phyloP scores from a whole-genome alignment of 2,329 filamentous ascomycete genomes.

The Aspergillus ruber region DNA sequence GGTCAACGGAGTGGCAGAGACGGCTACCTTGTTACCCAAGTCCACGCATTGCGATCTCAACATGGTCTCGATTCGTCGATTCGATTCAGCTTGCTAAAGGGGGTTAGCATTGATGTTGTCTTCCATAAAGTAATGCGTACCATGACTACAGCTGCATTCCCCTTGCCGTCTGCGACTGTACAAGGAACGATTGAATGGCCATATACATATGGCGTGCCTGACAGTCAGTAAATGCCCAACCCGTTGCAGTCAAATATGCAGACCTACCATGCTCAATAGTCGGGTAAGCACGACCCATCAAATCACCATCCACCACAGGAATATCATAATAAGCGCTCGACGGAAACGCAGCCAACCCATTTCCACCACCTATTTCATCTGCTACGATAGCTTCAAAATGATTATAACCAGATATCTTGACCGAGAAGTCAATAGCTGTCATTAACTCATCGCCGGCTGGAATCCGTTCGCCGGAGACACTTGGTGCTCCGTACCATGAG shows the following conservation, averaged over 20 bases:
- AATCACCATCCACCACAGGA: constrained; percentile 40
- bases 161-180: constrained; percentile 35
- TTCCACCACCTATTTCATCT: constrained; percentile 27
- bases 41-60: constrained; percentile 20
- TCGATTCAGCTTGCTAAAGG: constrained; percentile 16
- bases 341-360: constrained; percentile 29
- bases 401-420: constrained; percentile 20
- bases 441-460: constrained; percentile 5
- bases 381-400: constrained; percentile 28
- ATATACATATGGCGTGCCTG: constrained; percentile 40
- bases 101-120: too few species aligned
- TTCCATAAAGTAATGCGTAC: too few species aligned
- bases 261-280: constrained; percentile 13
- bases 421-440: constrained; percentile 7
- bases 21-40: constrained; percentile 17
- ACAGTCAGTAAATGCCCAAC: not conserved
- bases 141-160: constrained; percentile 29
- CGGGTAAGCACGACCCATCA: constrained; percentile 44
- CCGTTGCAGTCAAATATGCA: not conserved
- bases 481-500: constrained; percentile 39
- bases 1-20: constrained; percentile 14
- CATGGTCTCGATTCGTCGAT: constrained; percentile 18
- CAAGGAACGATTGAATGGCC: constrained; percentile 35
- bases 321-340: constrained; percentile 26
- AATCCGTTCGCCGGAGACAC: constrained; percentile 11